Evolutionary conservation across 1,284 basidiomycete genomes (phyloP).

Genomic region (Cryptococcus maquisensis): DNA sequence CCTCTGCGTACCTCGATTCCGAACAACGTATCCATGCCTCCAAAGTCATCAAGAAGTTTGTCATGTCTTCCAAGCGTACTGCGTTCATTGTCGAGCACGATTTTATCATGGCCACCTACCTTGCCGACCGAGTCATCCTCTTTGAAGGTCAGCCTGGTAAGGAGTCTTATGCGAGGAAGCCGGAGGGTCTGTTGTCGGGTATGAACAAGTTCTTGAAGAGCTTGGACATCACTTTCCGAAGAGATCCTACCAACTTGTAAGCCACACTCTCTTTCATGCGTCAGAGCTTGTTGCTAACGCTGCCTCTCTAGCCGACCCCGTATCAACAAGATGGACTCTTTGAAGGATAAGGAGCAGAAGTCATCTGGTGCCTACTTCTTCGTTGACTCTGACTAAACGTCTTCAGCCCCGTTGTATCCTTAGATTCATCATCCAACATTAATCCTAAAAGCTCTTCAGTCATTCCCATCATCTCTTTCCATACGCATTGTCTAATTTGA

Average conservation of each 20-base stretch:
- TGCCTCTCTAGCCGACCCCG: slow-evolving; percentile 57
- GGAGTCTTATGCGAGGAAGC: slow-evolving; percentile 76
- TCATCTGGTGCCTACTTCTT: slow-evolving; percentile 40
- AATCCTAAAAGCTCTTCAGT: too few relatives aligned
- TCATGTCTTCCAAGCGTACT: slow-evolving; percentile 90
- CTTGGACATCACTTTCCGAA: slow-evolving; percentile 90
- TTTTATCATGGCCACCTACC: slow-evolving; percentile 81
- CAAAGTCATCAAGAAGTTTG: slow-evolving; percentile 95
- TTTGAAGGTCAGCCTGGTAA: slow-evolving; percentile 83
- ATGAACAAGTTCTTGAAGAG: slow-evolving; percentile 72
- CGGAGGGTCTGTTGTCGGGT: slow-evolving; percentile 47
- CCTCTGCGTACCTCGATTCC: slow-evolving; percentile 68
- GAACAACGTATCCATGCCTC: slow-evolving; percentile 96
- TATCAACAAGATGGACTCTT: slow-evolving; percentile 88
- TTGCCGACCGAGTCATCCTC: slow-evolving; percentile 94
- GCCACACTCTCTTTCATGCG: slow-evolving; percentile 1
- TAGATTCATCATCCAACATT: too few relatives aligned
- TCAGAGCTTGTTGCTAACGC: neutral
- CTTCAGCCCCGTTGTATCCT: too few relatives aligned
- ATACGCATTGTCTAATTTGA: too few relatives aligned
- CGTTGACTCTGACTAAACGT: slow-evolving; percentile 35
- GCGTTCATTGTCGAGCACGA: slow-evolving; percentile 98
- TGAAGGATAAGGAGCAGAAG: slow-evolving; percentile 94
- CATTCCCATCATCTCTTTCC: too few relatives aligned
- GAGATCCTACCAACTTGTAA: slow-evolving; percentile 85